Percentiles rank a stretch among this genome's conserved stretches.
Evolutionary conservation across 1,139 yeast genomes (phyloP).

Genomic region (Pichia sp.): DNA sequence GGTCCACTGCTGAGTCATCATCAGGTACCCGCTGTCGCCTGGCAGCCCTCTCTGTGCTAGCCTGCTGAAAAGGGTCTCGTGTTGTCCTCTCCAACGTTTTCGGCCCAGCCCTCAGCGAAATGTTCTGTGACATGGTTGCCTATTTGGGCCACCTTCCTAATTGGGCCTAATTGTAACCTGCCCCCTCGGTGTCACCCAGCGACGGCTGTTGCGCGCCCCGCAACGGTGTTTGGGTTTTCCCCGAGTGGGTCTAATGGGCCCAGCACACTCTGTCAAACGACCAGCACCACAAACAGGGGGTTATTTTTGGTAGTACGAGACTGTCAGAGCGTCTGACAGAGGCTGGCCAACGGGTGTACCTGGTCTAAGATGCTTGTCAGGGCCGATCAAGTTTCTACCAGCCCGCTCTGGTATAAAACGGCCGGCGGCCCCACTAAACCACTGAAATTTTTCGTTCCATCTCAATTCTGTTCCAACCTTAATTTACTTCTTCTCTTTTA

Average conservation of each 20-base stretch:
- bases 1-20: no score
- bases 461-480: not conserved
- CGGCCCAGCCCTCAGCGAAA: not conserved
- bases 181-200: not conserved
- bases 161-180: not conserved
- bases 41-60: not conserved
- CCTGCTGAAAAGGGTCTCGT: not conserved
- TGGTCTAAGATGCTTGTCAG: not conserved
- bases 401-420: not conserved
- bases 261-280: not conserved
- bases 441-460: not conserved
- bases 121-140: not conserved
- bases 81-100: not conserved
- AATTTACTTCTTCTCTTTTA: slow-evolving; percentile 8
- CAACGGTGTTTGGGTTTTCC: slow-evolving; percentile 6
- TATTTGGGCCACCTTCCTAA: not conserved
- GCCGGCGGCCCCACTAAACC: slow-evolving; percentile 10
- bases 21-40: not conserved
- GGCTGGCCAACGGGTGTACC: not conserved
- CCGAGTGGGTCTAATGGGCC: slow-evolving; percentile 4
- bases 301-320: slow-evolving; percentile 1
- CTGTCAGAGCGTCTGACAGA: not conserved
- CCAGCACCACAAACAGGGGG: slow-evolving; percentile 6
- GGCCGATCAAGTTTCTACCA: not conserved
- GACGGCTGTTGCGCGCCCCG: slow-evolving; percentile 3